phyloP scores from a whole-genome alignment of 352 stramenopile genomes.

The Globisporangium emineosum region DNA sequence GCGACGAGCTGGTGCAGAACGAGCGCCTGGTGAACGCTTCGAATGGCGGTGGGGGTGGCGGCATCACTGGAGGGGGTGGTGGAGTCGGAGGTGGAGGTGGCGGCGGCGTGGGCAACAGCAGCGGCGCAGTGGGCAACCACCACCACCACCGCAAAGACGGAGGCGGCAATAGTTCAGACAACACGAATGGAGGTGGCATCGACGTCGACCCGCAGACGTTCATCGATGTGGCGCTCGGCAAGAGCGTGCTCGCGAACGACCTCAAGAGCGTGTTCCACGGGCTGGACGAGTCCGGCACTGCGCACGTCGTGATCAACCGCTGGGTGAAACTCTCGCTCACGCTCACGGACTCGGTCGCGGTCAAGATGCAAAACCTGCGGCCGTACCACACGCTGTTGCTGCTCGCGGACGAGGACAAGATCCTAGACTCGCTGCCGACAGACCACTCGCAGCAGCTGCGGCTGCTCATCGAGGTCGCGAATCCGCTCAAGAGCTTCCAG shows the following conservation, averaged over 20 bases:
- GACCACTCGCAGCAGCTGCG: slow-evolving; percentile 79
- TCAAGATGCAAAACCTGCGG: slow-evolving; percentile 60
- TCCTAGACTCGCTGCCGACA: slow-evolving; percentile 59
- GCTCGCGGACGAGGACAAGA: slow-evolving; percentile 57
- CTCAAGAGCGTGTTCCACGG: slow-evolving; percentile 84
- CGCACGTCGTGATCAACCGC: slow-evolving; percentile 80
- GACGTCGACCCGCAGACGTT: slow-evolving; percentile 80
- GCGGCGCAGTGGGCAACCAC: slow-evolving; percentile 21
- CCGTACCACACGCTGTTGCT: slow-evolving; percentile 85
- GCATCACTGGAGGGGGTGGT: slow-evolving; percentile 18
- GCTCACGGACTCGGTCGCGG: slow-evolving; percentile 56
- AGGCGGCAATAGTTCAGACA: slow-evolving; percentile 22
- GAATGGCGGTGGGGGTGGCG: slow-evolving; percentile 8
- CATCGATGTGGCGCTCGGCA: slow-evolving; percentile 74
- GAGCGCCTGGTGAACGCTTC: slow-evolving; percentile 36
- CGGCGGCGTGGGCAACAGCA: neutral
- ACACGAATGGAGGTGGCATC: slow-evolving; percentile 21
- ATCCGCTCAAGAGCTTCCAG: slow-evolving; percentile 84
- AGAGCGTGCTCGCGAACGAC: slow-evolving; percentile 83
- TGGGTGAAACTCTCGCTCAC: slow-evolving; percentile 87
- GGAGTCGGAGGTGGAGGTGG: slow-evolving; percentile 13
- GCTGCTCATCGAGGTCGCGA: slow-evolving; percentile 66
- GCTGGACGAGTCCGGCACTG: slow-evolving; percentile 64
- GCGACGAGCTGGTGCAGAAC: slow-evolving; percentile 75
- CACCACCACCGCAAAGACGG: slow-evolving; percentile 35